A percentile compares a stretch with the other conserved stretches of the same genome.
These are phyloP conservation scores for Silene latifolia DNA, from an alignment of 148 eudicot genomes.

Conservation along the genomic window DNA sequence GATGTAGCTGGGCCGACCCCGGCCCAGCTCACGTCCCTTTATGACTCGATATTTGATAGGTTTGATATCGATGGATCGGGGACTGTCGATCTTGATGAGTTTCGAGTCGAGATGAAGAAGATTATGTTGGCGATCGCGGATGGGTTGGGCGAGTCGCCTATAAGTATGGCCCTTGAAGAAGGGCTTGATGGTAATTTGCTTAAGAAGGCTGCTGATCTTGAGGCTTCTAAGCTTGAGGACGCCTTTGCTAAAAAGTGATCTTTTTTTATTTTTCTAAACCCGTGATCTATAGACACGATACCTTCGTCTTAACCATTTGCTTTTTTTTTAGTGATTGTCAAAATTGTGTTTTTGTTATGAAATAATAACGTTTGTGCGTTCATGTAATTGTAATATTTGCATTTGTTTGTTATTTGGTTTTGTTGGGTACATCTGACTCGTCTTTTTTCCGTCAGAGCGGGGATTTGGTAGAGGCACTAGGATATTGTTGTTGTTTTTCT, in stretches of 20 bases:
- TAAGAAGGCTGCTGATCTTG: conserved; percentile 44
- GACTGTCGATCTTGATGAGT: conserved; percentile 35
- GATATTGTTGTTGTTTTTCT: too few species aligned
- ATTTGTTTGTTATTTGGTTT: too few species aligned
- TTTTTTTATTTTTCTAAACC: too few species aligned
- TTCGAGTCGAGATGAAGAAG: conserved; percentile 35
- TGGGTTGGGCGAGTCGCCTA: conserved; percentile 37
- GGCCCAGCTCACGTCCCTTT: conserved; percentile 31
- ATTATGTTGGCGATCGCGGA: conserved; percentile 49
- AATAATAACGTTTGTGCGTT: neutral
- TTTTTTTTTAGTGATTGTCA: neutral
- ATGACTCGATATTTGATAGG: conserved; percentile 43
- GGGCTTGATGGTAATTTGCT: conserved; percentile 31
- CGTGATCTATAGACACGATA: too few species aligned
- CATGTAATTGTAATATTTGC: neutral
- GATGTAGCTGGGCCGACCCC: conserved; percentile 26
- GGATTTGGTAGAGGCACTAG: too few species aligned
- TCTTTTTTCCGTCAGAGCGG: too few species aligned
- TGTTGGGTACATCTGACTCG: too few species aligned
- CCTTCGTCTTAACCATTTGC: too few species aligned
- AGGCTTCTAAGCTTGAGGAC: conserved; percentile 30
- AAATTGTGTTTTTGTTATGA: neutral
- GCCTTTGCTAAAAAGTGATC: neutral
- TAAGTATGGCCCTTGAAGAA: conserved; percentile 42
- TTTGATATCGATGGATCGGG: conserved; percentile 37